Evolutionary conservation across 352 stramenopile genomes (phyloP), one percentile per base, ranked within the genome.

Genomic region (Globisporangium splendens): DNA sequence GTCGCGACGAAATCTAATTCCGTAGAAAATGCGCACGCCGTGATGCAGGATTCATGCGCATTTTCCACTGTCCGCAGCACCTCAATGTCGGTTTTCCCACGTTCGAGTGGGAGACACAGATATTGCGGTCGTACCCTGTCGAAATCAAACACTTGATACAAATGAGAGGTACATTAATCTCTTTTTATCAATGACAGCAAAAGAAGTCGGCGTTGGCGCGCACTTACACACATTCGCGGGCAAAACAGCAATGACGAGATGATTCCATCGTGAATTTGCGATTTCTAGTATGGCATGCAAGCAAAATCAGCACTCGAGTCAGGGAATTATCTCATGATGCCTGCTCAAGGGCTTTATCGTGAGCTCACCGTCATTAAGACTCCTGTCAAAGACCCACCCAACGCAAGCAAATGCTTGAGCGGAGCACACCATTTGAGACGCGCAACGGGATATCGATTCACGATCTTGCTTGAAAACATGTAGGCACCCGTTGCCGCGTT

Each of bases 161-260:
- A 14, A 35, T 10, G 13, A 22, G 10, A 39, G 5, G 52, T 43
- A 48, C 1, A 63, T 8, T 44, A 3, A 43, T 43, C 39, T 8
- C 39, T 18, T 13, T 7, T 18, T 12, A 44, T 1, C 17, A 15
- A 44, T 12, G 13, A 12, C 2, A n/a, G 39, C 1, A 44, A 44
- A 44, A 44, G 5, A 44, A 15, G 8, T 18, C 17, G 12, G 10
- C 39, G 8, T 7, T 15, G 17, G 13, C n/a, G 39, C 39, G 39
- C 28, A 56, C 69, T 46, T 75, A 91, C 78, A 47, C 79, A 72
- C 7, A 66, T 78, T 20, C 75, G 69, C 10, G 74, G 69, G 18
- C 77, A 88, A 43, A 84, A 88, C 15, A 83, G 65, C n/a, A 91
- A 61, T 14, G 74, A 75, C 7, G 78, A 84, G 35, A 91, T 70